These are phyloP conservation scores for Alternaria sp. DNA, from an alignment of 2,329 filamentous ascomycete genomes.

Conservation along the genomic window DNA sequence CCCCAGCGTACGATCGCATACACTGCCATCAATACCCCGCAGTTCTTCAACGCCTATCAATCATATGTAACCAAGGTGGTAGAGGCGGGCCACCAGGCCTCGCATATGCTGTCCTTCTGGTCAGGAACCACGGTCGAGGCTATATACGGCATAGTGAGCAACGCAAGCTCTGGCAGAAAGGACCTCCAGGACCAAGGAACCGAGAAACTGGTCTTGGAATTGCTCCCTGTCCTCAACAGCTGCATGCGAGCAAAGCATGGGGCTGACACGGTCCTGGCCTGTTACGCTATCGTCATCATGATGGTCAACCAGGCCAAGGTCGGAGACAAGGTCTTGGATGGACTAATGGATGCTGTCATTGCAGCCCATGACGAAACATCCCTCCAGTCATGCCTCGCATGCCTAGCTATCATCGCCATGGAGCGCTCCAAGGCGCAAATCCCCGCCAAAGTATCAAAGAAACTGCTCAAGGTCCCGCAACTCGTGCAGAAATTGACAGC, in stretches of 20 bases:
- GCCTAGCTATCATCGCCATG: conserved; percentile 82
- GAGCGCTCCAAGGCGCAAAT: conserved; percentile 76
- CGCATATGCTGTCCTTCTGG: conserved; percentile 88
- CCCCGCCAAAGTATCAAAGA: conserved; percentile 74
- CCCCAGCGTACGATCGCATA: conserved; percentile 85
- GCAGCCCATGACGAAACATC: conserved; percentile 80
- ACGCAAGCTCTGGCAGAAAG: conserved; percentile 76
- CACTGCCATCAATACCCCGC: conserved; percentile 79
- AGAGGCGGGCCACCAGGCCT: conserved; percentile 75
- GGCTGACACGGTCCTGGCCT: conserved; percentile 82
- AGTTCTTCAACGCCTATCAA: conserved; percentile 80
- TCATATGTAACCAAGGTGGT: conserved; percentile 80
- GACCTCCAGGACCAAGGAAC: conserved; percentile 82
- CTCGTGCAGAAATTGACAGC: conserved; percentile 68
- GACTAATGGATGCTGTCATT: conserved; percentile 89
- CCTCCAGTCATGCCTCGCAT: conserved; percentile 76
- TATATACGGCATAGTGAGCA: conserved; percentile 82
- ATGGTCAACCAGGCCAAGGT: conserved; percentile 84
- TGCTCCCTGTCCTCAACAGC: conserved; percentile 76
- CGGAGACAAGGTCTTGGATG: conserved; percentile 80
- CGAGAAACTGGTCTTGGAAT: conserved; percentile 76
- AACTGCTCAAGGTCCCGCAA: conserved; percentile 70
- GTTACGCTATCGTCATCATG: conserved; percentile 90
- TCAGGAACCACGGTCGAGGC: conserved; percentile 87
- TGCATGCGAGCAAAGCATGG: conserved; percentile 79